Conservation (phyloP, 495 filamentous ascomycete genomes). For the Lasiosphaeria hispida region DNA sequence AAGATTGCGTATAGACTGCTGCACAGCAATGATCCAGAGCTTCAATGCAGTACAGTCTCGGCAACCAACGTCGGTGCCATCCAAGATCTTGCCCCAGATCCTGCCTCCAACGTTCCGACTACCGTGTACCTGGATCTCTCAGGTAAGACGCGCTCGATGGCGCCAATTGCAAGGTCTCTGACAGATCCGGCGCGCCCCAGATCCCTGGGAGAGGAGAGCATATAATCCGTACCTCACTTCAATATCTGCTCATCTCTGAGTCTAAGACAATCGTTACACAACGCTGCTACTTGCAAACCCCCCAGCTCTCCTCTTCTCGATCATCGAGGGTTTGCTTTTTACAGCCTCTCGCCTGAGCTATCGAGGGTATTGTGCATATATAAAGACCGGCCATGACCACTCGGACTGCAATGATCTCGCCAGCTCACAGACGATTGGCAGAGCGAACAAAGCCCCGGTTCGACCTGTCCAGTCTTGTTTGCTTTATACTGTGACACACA, state of each 20-base stretch:
- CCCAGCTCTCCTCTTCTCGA: neutral
- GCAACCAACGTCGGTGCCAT: constrained; percentile 17
- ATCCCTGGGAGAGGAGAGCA: constrained; percentile 1
- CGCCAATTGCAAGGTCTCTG: neutral
- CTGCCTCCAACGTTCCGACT: neutral
- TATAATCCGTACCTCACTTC: neutral
- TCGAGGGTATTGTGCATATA: too few relatives aligned
- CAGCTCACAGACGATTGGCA: too few relatives aligned
- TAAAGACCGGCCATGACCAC: too few relatives aligned
- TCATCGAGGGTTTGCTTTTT: too few relatives aligned
- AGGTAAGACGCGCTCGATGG: constrained; percentile 3
- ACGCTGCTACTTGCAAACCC: neutral
- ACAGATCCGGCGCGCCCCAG: constrained; percentile 6
- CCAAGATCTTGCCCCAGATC: neutral
- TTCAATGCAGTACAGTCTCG: constrained; percentile 24
- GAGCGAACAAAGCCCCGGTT: too few relatives aligned
- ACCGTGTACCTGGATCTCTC: constrained; percentile 7
- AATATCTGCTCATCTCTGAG: constrained; percentile 14
- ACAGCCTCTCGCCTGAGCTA: too few relatives aligned
- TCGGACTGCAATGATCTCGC: too few relatives aligned
- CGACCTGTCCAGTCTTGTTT: too few relatives aligned
- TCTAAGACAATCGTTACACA: neutral
- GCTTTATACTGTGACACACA: too few relatives aligned
- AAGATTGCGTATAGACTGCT: constrained; percentile 30
- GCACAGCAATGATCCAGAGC: constrained; percentile 22